Conservation (phyloP, 805 yeast species). For the Lachancea lanzarotensis region DNA sequence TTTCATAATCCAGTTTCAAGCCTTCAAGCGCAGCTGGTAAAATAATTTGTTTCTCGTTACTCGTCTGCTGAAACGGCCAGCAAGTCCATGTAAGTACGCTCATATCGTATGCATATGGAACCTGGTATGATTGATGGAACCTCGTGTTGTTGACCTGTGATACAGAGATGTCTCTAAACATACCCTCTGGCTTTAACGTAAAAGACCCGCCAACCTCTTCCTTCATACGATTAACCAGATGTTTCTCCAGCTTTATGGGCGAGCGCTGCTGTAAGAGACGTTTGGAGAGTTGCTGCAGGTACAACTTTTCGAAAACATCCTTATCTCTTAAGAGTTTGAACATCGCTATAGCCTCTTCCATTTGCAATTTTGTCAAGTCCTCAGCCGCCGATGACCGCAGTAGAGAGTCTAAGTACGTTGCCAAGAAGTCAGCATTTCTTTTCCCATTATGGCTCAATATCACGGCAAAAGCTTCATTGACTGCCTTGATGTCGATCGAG, state of each 20-base stretch:
- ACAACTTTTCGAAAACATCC: slow-evolving; percentile 77
- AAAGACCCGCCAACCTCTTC: slow-evolving; percentile 76
- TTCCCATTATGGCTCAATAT: slow-evolving; percentile 46
- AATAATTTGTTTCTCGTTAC: slow-evolving; percentile 29
- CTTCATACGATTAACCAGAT: slow-evolving; percentile 57
- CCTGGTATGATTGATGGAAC: slow-evolving; percentile 24
- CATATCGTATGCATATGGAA: slow-evolving; percentile 37
- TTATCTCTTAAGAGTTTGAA: slow-evolving; percentile 71
- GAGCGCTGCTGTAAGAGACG: slow-evolving; percentile 52
- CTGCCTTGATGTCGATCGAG: slow-evolving; percentile 43
- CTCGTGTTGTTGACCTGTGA: slow-evolving; percentile 45
- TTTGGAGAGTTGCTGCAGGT: slow-evolving; percentile 81
- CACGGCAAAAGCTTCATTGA: slow-evolving; percentile 55
- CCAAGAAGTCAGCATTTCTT: slow-evolving; percentile 47
- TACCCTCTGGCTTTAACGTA: slow-evolving; percentile 73
- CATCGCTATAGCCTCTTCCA: slow-evolving; percentile 52
- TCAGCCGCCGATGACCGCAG: slow-evolving; percentile 39
- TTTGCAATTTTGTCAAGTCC: slow-evolving; percentile 30
- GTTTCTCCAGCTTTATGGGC: slow-evolving; percentile 57
- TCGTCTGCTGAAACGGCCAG: slow-evolving; percentile 57
- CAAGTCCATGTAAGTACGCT: slow-evolving; percentile 53
- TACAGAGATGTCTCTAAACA: slow-evolving; percentile 71
- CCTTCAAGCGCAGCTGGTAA: slow-evolving; percentile 41
- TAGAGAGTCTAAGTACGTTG: slow-evolving; percentile 52
- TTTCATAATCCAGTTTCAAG: slow-evolving; percentile 42